phyloP scores from a whole-genome alignment of 257 asterid species.

The Gentiana dahurica region DNA sequence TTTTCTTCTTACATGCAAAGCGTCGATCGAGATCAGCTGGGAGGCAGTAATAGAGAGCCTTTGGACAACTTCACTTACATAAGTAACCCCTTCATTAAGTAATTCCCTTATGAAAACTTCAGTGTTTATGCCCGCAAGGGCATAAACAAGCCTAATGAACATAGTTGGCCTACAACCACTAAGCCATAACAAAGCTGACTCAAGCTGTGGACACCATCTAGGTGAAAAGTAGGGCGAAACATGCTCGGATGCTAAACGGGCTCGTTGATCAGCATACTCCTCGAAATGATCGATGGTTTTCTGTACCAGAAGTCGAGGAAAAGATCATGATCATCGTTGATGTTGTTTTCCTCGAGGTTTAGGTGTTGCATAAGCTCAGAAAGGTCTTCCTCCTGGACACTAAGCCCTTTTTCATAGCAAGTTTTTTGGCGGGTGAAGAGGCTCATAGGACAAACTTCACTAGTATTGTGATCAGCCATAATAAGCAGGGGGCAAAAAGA shows the following conservation, averaged over 20 bases:
- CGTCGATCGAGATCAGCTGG: conserved; percentile 24
- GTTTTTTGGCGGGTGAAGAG: neutral
- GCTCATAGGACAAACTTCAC: no score
- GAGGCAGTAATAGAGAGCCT: conserved; percentile 9
- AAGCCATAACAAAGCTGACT: conserved; percentile 26
- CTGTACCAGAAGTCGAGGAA: neutral
- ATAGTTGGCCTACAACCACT: conserved; percentile 33
- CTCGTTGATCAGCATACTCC: conserved; percentile 14
- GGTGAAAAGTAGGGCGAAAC: conserved; percentile 24
- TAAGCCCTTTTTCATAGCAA: conserved; percentile 4
- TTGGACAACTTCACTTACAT: conserved; percentile 6
- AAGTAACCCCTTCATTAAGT: neutral
- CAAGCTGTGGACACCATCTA: conserved; percentile 25
- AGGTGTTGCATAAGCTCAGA: conserved; percentile 6
- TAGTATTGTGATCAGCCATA: no score
- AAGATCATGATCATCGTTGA: neutral
- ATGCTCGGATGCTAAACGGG: conserved; percentile 13
- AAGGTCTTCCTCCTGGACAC: conserved; percentile 11
- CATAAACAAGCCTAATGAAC: conserved; percentile 25
- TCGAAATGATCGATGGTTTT: conserved; percentile 29
- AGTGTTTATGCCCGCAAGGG: conserved; percentile 19
- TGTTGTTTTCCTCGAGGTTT: neutral
- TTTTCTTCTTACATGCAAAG: neutral
- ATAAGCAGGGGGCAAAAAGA: no score
- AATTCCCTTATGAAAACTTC: conserved; percentile 10